Base-by-base conservation (phyloP, 2,329 filamentous ascomycete genomes). In the Alternaria tenuissima region DNA sequence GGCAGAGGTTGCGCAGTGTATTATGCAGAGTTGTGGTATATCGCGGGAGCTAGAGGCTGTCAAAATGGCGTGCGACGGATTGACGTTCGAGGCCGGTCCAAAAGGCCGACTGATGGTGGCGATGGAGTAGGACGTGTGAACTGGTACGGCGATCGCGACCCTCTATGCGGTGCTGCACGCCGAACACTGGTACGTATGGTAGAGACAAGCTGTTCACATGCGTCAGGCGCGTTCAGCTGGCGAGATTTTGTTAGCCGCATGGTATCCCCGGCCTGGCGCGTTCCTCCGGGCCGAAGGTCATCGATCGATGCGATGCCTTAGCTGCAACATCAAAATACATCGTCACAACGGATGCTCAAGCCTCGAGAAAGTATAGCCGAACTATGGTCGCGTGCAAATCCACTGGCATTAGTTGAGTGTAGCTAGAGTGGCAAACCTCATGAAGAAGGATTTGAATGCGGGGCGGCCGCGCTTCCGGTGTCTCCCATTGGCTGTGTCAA, bases 21-120 rank as follows among this genome's bases (percentile, higher is more conserved):
- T 34, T 49, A 16, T 43, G 57, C 52, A 46, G 42, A 28, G 52
- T 39, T 42, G 38, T 41, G 18, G 24, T 24, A 38, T 34, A 24
- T 12, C 18, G 44, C 52, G 39, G 44, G 46, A 56, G 44, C 57
- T 55, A 59, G 44, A 34, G 30, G 52, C 38, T 59, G 52, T 56
- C 52, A 56, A 20, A 32, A 52, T 38, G 30, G 44, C 57, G 57
- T 30, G 57, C 36, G 26, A 28, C 52, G 32, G 46, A 20, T 38
- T 38, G 34, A 38, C 14, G 46, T 49, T 49, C 44, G 24, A 48
- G 52, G 38, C 34, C n/a, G 44, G 43, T 43, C 57, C 52, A 41
- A 24, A 54, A 32, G 18, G n/a, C 36, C 30, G 18, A 26, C 24
- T 30, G 12, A 58, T 30, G 43, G 42, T 26, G 14, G 51, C 36